These are phyloP conservation scores for Casuarina equisetifolia DNA, from an alignment of 306 rosid species.

Conservation along the genomic window DNA sequence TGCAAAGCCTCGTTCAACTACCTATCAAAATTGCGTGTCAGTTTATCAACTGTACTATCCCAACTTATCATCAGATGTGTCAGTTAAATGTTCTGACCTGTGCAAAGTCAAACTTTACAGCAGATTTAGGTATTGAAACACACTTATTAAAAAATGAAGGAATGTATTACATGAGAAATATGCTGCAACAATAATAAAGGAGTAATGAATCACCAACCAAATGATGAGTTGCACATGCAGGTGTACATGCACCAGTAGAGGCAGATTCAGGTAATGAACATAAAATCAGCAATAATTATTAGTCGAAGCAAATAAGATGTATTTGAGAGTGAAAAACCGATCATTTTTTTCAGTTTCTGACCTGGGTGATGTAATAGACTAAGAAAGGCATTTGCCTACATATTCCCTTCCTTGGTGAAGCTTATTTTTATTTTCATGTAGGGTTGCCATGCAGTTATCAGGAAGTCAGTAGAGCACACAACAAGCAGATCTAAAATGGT, in stretches of 20 bases:
- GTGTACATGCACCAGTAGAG: background rate
- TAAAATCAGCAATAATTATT: background rate
- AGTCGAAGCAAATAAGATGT: conserved; percentile 10
- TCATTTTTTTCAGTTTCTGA: conserved; percentile 8
- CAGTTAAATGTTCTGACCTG: conserved; percentile 1
- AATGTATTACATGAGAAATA: background rate
- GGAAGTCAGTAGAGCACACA: background rate
- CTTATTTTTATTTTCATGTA: background rate
- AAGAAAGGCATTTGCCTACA: background rate
- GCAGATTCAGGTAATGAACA: too few relatives aligned
- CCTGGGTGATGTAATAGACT: background rate
- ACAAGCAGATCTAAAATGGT: conserved; percentile 17
- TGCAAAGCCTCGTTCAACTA: conserved; percentile 72
- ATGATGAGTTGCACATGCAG: background rate
- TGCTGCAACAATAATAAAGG: background rate
- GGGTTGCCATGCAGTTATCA: background rate
- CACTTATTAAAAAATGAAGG: conserved; percentile 8
- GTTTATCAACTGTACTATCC: conserved; percentile 12
- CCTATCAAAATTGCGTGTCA: conserved; percentile 40
- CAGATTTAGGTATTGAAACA: conserved; percentile 3
- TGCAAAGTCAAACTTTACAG: background rate
- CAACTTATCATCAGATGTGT: conserved; percentile 13
- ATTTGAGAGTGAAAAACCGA: background rate
- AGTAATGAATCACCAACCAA: background rate
- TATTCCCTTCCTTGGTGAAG: background rate